Conservation (phyloP, 2,329 filamentous ascomycete species). For the Trichoderma sp. region DNA sequence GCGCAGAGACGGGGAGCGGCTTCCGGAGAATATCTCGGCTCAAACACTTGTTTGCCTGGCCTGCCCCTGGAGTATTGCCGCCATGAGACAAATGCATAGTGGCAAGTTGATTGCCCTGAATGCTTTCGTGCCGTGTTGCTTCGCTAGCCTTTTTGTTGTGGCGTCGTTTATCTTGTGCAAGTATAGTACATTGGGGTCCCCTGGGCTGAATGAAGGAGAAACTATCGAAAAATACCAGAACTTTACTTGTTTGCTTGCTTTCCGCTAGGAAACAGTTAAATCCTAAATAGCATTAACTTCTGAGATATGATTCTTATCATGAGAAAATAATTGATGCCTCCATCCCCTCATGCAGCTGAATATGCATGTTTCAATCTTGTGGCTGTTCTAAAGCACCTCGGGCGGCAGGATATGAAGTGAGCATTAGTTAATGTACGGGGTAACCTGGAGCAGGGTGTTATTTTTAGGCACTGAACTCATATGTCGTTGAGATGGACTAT, state of each 20-base stretch:
- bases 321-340: neutral
- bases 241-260: neutral
- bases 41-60: neutral
- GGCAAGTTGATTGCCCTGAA: neutral
- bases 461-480: neutral
- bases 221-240: neutral
- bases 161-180: neutral
- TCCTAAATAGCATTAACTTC: neutral
- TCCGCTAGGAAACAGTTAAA: neutral
- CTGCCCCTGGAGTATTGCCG: neutral
- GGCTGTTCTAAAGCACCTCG: neutral
- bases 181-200: neutral
- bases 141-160: neutral
- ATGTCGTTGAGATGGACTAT: neutral
- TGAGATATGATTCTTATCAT: neutral
- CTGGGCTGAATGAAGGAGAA: neutral
- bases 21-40: conserved; percentile 11
- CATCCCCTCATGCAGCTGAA: conserved; percentile 2
- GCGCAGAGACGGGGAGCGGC: conserved; percentile 2
- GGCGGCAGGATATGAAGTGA: neutral
- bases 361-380: conserved; percentile 6
- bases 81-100: neutral
- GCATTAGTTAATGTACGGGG: neutral
- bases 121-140: neutral
- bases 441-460: neutral